These are phyloP conservation scores for Glonium stellatum DNA, from an alignment of 495 filamentous ascomycete species.

Conservation along the genomic window DNA sequence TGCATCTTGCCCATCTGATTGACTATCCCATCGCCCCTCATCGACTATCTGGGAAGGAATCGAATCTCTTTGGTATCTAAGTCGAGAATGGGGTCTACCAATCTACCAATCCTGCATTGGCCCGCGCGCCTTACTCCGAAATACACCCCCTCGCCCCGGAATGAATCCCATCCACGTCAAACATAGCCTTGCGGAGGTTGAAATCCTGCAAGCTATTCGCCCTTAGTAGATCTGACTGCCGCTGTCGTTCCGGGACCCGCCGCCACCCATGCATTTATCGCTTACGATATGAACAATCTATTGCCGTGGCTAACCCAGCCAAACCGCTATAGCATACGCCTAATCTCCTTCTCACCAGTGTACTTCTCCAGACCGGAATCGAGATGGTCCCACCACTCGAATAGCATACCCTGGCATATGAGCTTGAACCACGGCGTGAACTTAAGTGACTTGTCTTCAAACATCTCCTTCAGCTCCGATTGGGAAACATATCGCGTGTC, in stretches of 20 bases:
- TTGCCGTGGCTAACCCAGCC: neutral
- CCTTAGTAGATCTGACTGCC: neutral
- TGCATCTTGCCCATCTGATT: neutral
- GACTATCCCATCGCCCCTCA: neutral
- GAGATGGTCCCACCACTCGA: slow-evolving; percentile 95
- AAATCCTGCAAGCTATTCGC: neutral
- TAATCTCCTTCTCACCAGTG: slow-evolving; percentile 75
- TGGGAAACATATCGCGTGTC: slow-evolving; percentile 76
- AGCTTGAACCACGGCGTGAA: slow-evolving; percentile 99
- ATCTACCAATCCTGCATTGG: too few relatives aligned
- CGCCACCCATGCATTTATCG: neutral
- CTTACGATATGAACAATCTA: neutral
- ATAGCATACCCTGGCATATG: slow-evolving; percentile 95
- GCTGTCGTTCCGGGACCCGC: neutral
- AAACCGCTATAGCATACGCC: slow-evolving; percentile 62
- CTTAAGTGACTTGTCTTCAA: slow-evolving; percentile 65
- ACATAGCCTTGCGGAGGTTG: neutral
- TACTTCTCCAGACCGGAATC: slow-evolving; percentile 74
- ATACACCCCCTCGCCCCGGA: too few relatives aligned
- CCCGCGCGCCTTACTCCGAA: too few relatives aligned
- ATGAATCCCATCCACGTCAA: too few relatives aligned
- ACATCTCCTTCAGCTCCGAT: slow-evolving; percentile 77
- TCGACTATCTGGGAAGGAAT: too few relatives aligned
- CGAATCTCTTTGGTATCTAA: too few relatives aligned
- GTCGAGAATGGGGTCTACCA: too few relatives aligned